Percentiles rank a stretch among this genome's conserved stretches.
Conservation (phyloP, 805 yeast species). For the Vanderwaltozyma verrucispora region DNA sequence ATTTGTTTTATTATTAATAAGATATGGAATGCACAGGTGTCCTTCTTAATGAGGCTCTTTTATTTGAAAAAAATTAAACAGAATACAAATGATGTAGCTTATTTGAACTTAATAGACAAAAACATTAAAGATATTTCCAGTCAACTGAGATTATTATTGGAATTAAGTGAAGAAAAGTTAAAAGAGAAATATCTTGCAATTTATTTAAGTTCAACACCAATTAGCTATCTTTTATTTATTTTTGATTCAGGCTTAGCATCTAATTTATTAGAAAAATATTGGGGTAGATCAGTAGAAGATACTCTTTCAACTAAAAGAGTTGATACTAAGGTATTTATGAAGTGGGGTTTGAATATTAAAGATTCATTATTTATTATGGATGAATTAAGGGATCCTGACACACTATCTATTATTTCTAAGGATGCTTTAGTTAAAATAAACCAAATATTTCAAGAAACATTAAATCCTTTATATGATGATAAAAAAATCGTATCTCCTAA, state of each 20-base stretch:
- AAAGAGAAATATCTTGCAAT: constrained; percentile 8
- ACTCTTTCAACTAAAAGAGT: constrained; percentile 6
- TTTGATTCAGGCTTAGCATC: constrained; percentile 3
- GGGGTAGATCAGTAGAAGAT: constrained; percentile 6
- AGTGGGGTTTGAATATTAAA: constrained; percentile 15
- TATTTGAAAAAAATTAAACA: constrained; percentile 5
- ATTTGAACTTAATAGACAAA: neutral
- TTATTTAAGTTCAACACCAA: constrained; percentile 8
- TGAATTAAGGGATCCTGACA: constrained; percentile 7
- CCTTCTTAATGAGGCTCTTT: constrained; percentile 7
- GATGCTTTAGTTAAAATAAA: constrained; percentile 4
- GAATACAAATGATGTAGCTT: neutral
- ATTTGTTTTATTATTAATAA: constrained; percentile 6
- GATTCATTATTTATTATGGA: constrained; percentile 5
- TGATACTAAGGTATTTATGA: constrained; percentile 7
- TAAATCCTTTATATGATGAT: neutral
- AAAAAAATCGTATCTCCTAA: neutral
- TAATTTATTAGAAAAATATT: constrained; percentile 5
- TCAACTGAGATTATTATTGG: constrained; percentile 4
- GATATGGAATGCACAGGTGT: constrained; percentile 10
- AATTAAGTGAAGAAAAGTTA: constrained; percentile 2
- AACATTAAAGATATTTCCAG: constrained; percentile 1
- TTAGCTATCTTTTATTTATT: constrained; percentile 5
- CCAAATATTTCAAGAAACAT: constrained; percentile 2
- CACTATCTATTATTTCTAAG: constrained; percentile 2